A percentile compares a stretch with the other conserved stretches of the same genome.
These are phyloP conservation scores for Paecilomyces dactylethromorphus DNA, from an alignment of 2,329 filamentous ascomycete genomes.

Conservation along the genomic window DNA sequence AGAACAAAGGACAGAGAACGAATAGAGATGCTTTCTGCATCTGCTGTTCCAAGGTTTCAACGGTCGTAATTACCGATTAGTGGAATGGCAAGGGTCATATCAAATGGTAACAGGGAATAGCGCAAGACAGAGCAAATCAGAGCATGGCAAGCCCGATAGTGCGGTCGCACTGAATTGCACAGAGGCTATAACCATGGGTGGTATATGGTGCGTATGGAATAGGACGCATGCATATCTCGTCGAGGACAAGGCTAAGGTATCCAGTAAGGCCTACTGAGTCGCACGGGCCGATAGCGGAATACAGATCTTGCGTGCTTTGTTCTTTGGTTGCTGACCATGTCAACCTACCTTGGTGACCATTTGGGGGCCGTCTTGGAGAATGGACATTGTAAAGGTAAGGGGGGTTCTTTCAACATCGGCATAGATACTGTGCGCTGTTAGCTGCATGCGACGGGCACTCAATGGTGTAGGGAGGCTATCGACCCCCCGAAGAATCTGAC, in stretches of 20 bases:
- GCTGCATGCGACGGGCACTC: background rate
- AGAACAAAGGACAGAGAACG: background rate
- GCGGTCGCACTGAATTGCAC: background rate
- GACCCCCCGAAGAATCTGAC: background rate
- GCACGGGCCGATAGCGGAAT: background rate
- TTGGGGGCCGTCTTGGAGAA: background rate
- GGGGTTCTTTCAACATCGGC: background rate
- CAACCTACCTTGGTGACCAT: background rate
- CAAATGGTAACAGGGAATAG: background rate
- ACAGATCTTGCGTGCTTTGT: background rate
- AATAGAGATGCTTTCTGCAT: too few species aligned
- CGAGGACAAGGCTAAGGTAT: background rate
- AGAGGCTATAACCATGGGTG: background rate
- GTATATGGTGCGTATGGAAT: background rate
- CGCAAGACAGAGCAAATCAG: background rate
- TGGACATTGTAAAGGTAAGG: background rate
- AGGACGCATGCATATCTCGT: background rate
- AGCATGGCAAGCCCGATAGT: background rate
- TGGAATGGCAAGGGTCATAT: background rate
- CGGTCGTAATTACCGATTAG: background rate
- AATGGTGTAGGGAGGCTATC: background rate
- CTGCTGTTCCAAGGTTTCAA: background rate
- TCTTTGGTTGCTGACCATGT: background rate
- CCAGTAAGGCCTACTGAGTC: background rate
- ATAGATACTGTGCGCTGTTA: background rate